Conservation (phyloP, 2,329 filamentous ascomycete genomes). For the Fusarium napiforme region DNA sequence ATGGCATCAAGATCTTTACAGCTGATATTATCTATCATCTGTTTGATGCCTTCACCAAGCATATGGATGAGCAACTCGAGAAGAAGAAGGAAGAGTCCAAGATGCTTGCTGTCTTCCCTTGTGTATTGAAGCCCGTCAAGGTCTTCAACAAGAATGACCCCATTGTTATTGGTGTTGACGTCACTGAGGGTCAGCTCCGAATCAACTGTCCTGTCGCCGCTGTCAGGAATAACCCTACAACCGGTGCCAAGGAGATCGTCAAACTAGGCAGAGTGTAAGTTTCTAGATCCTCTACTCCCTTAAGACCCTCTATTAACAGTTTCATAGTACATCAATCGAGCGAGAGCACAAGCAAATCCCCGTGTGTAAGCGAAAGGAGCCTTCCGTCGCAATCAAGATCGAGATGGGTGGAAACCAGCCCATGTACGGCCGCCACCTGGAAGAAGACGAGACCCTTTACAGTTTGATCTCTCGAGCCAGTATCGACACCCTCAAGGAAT, state of each 20-base stretch:
- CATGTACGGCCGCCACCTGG: conserved; percentile 91
- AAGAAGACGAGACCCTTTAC: conserved; percentile 90
- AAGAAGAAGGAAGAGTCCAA: conserved; percentile 97
- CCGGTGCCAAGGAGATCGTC: conserved; percentile 85
- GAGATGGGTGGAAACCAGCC: conserved; percentile 93
- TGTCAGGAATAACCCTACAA: conserved; percentile 82
- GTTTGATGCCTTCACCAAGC: conserved; percentile 95
- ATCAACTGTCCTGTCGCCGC: conserved; percentile 91
- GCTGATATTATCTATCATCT: conserved; percentile 99
- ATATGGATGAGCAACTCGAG: conserved; percentile 87
- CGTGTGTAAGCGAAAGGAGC: conserved; percentile 94
- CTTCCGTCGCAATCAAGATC: conserved; percentile 98
- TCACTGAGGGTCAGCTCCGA: conserved; percentile 86
- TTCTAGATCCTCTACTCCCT: neutral
- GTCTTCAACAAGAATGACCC: conserved; percentile 99
- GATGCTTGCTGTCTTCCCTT: conserved; percentile 95
- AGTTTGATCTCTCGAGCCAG: conserved; percentile 85
- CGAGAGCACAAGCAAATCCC: conserved; percentile 95
- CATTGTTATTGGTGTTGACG: conserved; percentile 95
- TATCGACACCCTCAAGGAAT: conserved; percentile 96
- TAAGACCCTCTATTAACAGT: conserved; percentile 48
- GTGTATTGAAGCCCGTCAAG: conserved; percentile 86
- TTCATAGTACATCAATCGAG: conserved; percentile 86
- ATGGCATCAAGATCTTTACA: conserved; percentile 97
- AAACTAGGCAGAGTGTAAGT: conserved; percentile 92